phyloP scores from a whole-genome alignment of 306 rosid genomes.

The Castanea crenata region DNA sequence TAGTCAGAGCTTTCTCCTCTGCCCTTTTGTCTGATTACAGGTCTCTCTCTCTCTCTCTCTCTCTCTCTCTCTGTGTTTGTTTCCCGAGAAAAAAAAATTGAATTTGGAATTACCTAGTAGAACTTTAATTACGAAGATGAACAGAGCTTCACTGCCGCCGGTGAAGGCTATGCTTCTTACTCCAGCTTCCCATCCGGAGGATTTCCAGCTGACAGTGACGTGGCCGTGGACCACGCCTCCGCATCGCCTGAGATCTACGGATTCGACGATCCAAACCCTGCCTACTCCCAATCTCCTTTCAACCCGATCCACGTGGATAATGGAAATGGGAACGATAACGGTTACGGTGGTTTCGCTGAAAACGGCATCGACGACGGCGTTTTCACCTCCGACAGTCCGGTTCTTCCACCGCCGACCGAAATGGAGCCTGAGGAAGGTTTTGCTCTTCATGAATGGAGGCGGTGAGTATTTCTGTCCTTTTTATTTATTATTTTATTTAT shows the following conservation, averaged over 20 bases:
- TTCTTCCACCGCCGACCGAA: slow-evolving; percentile 79
- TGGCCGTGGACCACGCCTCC: slow-evolving; percentile 49
- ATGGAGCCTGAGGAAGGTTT: slow-evolving; percentile 87
- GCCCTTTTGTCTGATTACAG: no score
- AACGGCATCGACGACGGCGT: slow-evolving; percentile 47
- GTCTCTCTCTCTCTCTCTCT: no score
- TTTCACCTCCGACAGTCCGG: slow-evolving; percentile 79
- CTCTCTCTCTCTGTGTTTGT: no score
- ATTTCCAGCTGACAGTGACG: slow-evolving; percentile 46
- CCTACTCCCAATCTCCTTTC: slow-evolving; percentile 72
- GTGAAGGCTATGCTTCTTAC: slow-evolving; percentile 52
- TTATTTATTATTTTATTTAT: background rate
- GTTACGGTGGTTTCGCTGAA: slow-evolving; percentile 33
- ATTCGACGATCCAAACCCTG: slow-evolving; percentile 65
- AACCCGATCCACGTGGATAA: slow-evolving; percentile 60
- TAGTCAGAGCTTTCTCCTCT: no score
- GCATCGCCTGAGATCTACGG: slow-evolving; percentile 76
- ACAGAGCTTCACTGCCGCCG: slow-evolving; percentile 41
- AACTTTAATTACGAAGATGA: slow-evolving; percentile 46
- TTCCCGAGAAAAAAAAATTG: no score
- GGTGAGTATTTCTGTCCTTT: slow-evolving; percentile 53
- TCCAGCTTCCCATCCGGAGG: slow-evolving; percentile 56
- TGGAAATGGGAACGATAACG: slow-evolving; percentile 62
- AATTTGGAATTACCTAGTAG: no score
- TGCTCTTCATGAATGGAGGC: slow-evolving; percentile 96